Evolutionary conservation across 169 alveolate genomes (phyloP).

Genomic region (Plasmodium vivax): DNA sequence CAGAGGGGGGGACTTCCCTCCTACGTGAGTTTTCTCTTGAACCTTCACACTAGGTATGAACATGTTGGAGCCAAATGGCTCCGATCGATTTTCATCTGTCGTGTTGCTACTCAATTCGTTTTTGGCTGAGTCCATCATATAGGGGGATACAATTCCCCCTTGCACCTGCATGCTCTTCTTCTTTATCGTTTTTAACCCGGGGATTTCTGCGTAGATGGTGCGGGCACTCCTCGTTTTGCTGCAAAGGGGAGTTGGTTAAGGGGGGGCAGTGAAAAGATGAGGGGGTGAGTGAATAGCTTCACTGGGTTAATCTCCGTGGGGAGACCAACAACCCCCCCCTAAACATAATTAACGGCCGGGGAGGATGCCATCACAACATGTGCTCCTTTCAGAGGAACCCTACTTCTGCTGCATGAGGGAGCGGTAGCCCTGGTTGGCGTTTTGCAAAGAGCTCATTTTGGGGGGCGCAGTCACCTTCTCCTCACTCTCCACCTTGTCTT

Average conservation of each 20-base stretch:
- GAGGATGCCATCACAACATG: neutral
- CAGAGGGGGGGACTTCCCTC: neutral
- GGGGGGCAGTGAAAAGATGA: neutral
- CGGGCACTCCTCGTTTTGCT: slow-evolving; percentile 79
- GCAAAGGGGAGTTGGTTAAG: neutral
- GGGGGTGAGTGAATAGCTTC: neutral
- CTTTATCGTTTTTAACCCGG: slow-evolving; percentile 81
- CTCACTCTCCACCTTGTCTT: slow-evolving; percentile 78
- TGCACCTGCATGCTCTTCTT: slow-evolving; percentile 28
- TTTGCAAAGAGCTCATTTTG: slow-evolving; percentile 49
- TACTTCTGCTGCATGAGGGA: slow-evolving; percentile 70
- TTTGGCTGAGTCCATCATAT: slow-evolving; percentile 75
- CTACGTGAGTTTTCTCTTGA: neutral
- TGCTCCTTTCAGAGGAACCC: neutral
- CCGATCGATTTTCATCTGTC: slow-evolving; percentile 17
- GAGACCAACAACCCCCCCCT: no score
- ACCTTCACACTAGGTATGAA: neutral
- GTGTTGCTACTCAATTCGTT: slow-evolving; percentile 61
- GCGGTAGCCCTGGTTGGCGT: slow-evolving; percentile 30
- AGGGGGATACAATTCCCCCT: slow-evolving; percentile 73
- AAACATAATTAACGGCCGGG: no score
- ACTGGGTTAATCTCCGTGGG: no score
- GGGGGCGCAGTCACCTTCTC: slow-evolving; percentile 56
- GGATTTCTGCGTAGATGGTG: slow-evolving; percentile 82
- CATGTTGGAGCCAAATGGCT: slow-evolving; percentile 7